Evolutionary conservation across 768 basidiomycete genomes (phyloP), one percentile per base, ranked within the genome.

Genomic region (Amyloporia xantha): DNA sequence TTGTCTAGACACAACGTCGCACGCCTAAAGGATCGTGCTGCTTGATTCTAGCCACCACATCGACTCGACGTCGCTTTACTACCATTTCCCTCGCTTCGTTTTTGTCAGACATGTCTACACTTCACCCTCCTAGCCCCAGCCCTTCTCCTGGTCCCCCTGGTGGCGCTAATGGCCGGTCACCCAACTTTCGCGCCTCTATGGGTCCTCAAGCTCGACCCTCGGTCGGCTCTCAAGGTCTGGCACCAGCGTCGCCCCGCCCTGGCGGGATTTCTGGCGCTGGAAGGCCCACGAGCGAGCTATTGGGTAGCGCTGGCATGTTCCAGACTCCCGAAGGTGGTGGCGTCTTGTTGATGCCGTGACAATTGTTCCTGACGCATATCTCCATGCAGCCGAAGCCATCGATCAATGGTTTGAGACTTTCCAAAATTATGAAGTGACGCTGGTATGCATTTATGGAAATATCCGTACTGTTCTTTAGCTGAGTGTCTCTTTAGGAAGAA

Each of bases 361-460:
- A 53, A 23, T 45, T 48, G 36, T 48, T 26, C 36, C 51, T 35
- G 33, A 43, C 25, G 74, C 47, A 77, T 63, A 50, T 26, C 50
- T 33, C 38, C 51, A n/a, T 53, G n/a, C 66, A 89, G 91, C 90
- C 50, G 91, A 96, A 66, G 94, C 94, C 51, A 88, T 97, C 68
- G 95, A 97, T 68, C 89, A 91, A 68, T 98, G 95, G 95, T 96
- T 97, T 66, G 91, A 96, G 68, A 94, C 97, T 67, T 82, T 96
- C 53, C 91, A 93, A 71, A 91, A 90, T 64, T 96, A 96, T 62
- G 92, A 96, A 72, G 84, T 83, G 57, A 94, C 91, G 49, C 78
- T 94, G 63, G 84, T 84, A 54, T 48, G 77, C 63, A 25, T 48
- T 2, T 49, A 44, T 26, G 15, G 30, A 1, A 24, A 26, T 10